Conservation (phyloP, 805 yeast species). For the Saturnispora besseyi region DNA sequence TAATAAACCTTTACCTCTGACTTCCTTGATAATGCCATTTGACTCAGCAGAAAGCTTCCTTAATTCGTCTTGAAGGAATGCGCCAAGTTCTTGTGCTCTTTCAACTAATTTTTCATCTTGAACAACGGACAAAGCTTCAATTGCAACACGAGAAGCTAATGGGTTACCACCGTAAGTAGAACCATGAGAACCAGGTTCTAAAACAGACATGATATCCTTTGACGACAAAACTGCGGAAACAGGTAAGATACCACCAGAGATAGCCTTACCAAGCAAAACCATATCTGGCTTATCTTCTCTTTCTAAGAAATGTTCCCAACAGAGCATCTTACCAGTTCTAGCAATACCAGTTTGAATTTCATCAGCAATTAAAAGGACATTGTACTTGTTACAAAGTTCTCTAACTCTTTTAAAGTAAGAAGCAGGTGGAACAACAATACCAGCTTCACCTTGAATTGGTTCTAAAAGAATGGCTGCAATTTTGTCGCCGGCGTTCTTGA, state of each 20-base stretch:
- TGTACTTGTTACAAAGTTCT: slow-evolving; percentile 69
- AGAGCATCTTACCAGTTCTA: slow-evolving; percentile 89
- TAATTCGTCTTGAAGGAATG: slow-evolving; percentile 53
- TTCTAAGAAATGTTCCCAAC: slow-evolving; percentile 68
- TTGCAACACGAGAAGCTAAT: slow-evolving; percentile 83
- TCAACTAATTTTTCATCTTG: slow-evolving; percentile 79
- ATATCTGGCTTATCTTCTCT: slow-evolving; percentile 76
- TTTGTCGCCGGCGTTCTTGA: slow-evolving; percentile 73
- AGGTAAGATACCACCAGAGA: slow-evolving; percentile 91
- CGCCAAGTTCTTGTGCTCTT: slow-evolving; percentile 67
- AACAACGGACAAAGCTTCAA: slow-evolving; percentile 87
- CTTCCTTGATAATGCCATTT: slow-evolving; percentile 49
- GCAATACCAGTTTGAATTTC: slow-evolving; percentile 98
- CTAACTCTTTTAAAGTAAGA: slow-evolving; percentile 70
- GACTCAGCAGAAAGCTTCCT: slow-evolving; percentile 32
- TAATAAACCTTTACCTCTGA: slow-evolving; percentile 78
- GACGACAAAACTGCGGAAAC: slow-evolving; percentile 88
- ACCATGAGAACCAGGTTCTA: slow-evolving; percentile 95
- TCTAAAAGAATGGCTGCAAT: slow-evolving; percentile 88
- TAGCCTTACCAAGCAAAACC: slow-evolving; percentile 85
- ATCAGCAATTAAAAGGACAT: slow-evolving; percentile 85
- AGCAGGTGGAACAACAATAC: slow-evolving; percentile 86
- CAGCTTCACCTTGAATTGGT: slow-evolving; percentile 98
- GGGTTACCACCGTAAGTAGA: slow-evolving; percentile 98
- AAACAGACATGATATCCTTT: slow-evolving; percentile 78